These are phyloP conservation scores for Metschnikowia borealis DNA, from an alignment of 805 yeast species.

Conservation along the genomic window DNA sequence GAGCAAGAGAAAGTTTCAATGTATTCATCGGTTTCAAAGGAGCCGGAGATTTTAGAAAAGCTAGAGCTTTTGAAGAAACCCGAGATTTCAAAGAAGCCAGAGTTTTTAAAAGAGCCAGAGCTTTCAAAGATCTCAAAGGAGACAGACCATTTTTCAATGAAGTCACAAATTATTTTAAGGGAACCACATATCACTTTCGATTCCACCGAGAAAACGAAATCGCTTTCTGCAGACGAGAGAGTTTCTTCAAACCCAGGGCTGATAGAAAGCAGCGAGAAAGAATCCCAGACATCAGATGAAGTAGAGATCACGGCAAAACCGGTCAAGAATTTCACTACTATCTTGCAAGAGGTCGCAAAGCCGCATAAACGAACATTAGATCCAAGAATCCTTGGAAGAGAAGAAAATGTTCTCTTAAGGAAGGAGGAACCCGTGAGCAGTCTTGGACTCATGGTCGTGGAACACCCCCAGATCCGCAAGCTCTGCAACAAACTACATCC, in stretches of 20 bases:
- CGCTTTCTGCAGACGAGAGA: too few relatives aligned
- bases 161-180: neutral
- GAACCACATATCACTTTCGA: neutral
- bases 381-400: constrained; percentile 4
- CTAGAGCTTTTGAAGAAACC: too few relatives aligned
- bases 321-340: neutral
- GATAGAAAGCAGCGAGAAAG: neutral
- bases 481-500: constrained; percentile 6
- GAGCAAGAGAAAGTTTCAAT: too few relatives aligned
- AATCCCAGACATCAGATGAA: neutral
- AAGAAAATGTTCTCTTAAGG: neutral
- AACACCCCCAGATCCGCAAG: constrained; percentile 16
- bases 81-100: too few relatives aligned
- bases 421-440: neutral
- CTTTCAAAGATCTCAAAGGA: too few relatives aligned
- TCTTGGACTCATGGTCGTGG: constrained; percentile 5
- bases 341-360: constrained; percentile 1
- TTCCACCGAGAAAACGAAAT: neutral
- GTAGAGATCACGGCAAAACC: too few relatives aligned
- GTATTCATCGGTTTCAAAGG: too few relatives aligned
- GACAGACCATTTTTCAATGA: too few relatives aligned
- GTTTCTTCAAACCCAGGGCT: neutral
- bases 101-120: too few relatives aligned
- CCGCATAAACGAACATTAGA: neutral
- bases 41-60: too few relatives aligned